These are phyloP conservation scores for Hemisphaericaspora lyxosophila DNA, from an alignment of 1,139 yeast species.

Conservation along the genomic window DNA sequence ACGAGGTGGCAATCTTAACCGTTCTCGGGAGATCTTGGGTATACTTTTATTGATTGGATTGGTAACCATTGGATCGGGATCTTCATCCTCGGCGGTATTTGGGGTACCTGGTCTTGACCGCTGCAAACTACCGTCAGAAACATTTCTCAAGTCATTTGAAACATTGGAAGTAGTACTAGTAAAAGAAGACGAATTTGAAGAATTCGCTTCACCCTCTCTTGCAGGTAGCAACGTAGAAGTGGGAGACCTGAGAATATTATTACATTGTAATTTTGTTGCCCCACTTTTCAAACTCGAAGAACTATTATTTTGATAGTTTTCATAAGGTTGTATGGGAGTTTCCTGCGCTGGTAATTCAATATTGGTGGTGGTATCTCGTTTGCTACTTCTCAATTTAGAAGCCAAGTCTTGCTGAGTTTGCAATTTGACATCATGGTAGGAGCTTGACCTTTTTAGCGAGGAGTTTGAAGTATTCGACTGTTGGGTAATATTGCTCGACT, in stretches of 20 bases:
- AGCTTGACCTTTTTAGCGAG: conserved; percentile 17
- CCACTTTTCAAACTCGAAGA: conserved; percentile 10
- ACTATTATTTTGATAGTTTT: conserved; percentile 11
- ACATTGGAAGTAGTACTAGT: not conserved
- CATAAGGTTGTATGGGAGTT: conserved; percentile 4
- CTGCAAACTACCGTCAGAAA: not conserved
- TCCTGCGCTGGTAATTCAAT: conserved; percentile 20
- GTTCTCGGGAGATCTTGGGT: not conserved
- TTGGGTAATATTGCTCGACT: conserved; percentile 9
- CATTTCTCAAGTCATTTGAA: not conserved
- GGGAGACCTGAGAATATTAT: conserved; percentile 7
- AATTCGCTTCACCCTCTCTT: not conserved
- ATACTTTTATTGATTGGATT: not conserved
- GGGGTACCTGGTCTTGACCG: not conserved
- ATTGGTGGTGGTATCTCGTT: conserved; percentile 34
- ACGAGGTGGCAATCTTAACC: not conserved
- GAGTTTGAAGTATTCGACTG: conserved; percentile 11
- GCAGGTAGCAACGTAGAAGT: not conserved
- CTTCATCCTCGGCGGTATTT: not conserved
- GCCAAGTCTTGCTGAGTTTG: conserved; percentile 24
- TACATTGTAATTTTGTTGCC: conserved; percentile 10
- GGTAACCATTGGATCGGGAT: not conserved
- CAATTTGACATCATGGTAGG: conserved; percentile 24
- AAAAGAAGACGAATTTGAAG: conserved; percentile 1
- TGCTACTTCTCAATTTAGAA: conserved; percentile 28